Base-by-base conservation (phyloP, 176 grass and related monocot species). In the Oryza nivara region DNA sequence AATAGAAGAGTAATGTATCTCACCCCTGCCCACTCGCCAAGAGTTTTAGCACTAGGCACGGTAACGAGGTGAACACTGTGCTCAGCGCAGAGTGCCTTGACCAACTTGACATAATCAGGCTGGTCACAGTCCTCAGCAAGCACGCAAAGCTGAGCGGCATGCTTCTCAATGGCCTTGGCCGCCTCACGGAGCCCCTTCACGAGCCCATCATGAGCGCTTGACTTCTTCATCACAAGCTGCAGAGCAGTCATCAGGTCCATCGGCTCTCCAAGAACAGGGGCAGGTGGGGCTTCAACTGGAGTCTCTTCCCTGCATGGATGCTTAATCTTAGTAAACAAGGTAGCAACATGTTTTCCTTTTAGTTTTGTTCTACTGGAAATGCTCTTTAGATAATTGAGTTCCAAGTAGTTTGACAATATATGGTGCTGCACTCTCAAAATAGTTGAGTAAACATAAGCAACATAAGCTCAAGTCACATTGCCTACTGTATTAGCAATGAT, bases 161-260 rank as follows among this genome's bases (percentile, higher is more conserved):
- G 92, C 84, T 94, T 92, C 84, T 92, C 87, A 43, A 94, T 90
- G 56, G 87, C 84, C 74, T 94, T 92, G n/a, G 89, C 89, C 30
- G 19, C 89, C 69, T 94, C 92, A 44, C 82, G 89, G 51, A 94
- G 81, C 1, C 92, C 92, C 74, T 89, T 87, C 35, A 84, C 77
- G 35, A 94, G 81, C 10, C 92, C 92, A 34, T 94, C 92, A 68
- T 94, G 92, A 76, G 92, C 92, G 23, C 83, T 64, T 8, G 92
- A 83, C 84, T 94, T 92, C 77, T 94, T 94, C 79, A 94, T 76
- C 67, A 94, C 87, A 0, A 92, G 81, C 65, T 94, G 92, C 20
- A 94, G 79, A 63, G 89, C 89, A 40, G 89, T 94, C 89, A 94
- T 90, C 77, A 94, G 66, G 56, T 94, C 92, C 92, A 94, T 94